Evolutionary conservation across 805 yeast genomes (phyloP).

Genomic region (Starmerella gropengiesseri): DNA sequence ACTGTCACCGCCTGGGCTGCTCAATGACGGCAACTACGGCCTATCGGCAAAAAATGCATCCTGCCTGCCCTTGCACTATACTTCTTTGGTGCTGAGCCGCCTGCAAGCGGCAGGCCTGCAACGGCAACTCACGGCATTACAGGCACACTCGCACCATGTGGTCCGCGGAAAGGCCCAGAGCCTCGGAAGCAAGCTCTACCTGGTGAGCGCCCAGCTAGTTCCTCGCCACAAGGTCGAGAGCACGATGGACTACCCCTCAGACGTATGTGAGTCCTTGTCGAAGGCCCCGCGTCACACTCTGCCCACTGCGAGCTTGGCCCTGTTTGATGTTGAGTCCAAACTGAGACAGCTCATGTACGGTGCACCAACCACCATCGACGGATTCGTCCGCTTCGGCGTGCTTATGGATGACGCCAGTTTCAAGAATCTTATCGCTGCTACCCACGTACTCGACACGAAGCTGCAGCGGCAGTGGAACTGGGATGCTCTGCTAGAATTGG

Average conservation of each 20-base stretch:
- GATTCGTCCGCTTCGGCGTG: slow-evolving; percentile 29
- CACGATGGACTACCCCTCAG: slow-evolving; percentile 22
- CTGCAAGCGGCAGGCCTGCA: slow-evolving; percentile 48
- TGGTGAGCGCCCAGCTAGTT: slow-evolving; percentile 42
- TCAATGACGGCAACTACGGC: slow-evolving; percentile 22
- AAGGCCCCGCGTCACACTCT: slow-evolving; percentile 14
- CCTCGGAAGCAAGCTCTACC: slow-evolving; percentile 51
- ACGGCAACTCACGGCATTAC: slow-evolving; percentile 34
- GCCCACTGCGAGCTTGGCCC: slow-evolving; percentile 31
- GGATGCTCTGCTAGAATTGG: slow-evolving; percentile 57
- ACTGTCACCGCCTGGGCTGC: slow-evolving; percentile 39
- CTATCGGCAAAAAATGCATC: slow-evolving; percentile 30
- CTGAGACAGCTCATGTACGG: slow-evolving; percentile 3
- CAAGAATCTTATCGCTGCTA: slow-evolving; percentile 51
- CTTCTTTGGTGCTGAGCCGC: slow-evolving; percentile 47
- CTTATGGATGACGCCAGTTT: slow-evolving; percentile 56
- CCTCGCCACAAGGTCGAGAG: slow-evolving; percentile 32
- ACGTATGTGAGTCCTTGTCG: slow-evolving; percentile 12
- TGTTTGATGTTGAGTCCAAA: slow-evolving; percentile 38
- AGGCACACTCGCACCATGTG: slow-evolving; percentile 34
- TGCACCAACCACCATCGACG: slow-evolving; percentile 6
- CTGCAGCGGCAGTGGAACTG: slow-evolving; percentile 82
- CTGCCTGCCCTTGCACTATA: slow-evolving; percentile 43
- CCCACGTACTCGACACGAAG: slow-evolving; percentile 67
- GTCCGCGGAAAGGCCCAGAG: slow-evolving; percentile 49